Percentiles rank a stretch among this genome's conserved stretches.
phyloP scores from a whole-genome alignment of 2,329 filamentous ascomycete species.

The Fusarium staphyleae region DNA sequence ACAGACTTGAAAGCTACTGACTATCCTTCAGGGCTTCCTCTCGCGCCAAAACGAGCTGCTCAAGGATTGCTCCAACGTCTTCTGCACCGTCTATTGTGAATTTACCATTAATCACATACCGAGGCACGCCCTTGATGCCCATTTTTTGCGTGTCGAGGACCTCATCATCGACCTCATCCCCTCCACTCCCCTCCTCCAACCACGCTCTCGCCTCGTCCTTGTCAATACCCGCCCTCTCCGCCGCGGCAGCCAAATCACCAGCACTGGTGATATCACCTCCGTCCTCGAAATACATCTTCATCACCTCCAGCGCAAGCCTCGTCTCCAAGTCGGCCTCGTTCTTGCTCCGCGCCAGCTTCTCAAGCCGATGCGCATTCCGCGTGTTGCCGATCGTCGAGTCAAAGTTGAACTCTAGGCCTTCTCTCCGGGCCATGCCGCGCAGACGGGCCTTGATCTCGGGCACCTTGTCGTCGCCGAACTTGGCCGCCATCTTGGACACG shows the following conservation, averaged over 20 bases:
- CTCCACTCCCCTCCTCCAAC: conserved; percentile 62
- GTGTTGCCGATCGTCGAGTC: conserved; percentile 56
- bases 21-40: conserved; percentile 29
- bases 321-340: conserved; percentile 57
- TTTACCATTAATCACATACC: conserved; percentile 74
- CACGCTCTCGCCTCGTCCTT: conserved; percentile 59
- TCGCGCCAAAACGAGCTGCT: conserved; percentile 65
- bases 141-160: conserved; percentile 59
- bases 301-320: conserved; percentile 67
- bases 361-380: conserved; percentile 60
- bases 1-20: not conserved
- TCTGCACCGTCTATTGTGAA: conserved; percentile 76
- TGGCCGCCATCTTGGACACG: conserved; percentile 60
- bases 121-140: conserved; percentile 72
- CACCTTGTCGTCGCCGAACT: conserved; percentile 71
- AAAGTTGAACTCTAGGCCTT: conserved; percentile 77
- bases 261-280: conserved; percentile 68
- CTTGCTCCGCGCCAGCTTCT: conserved; percentile 69
- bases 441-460: conserved; percentile 65
- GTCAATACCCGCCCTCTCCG: conserved; percentile 61
- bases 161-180: conserved; percentile 63
- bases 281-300: conserved; percentile 71
- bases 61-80: conserved; percentile 70
- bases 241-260: conserved; percentile 60
- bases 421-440: conserved; percentile 61